phyloP scores from a whole-genome alignment of 768 basidiomycete species.

The Amylocystis lapponica region DNA sequence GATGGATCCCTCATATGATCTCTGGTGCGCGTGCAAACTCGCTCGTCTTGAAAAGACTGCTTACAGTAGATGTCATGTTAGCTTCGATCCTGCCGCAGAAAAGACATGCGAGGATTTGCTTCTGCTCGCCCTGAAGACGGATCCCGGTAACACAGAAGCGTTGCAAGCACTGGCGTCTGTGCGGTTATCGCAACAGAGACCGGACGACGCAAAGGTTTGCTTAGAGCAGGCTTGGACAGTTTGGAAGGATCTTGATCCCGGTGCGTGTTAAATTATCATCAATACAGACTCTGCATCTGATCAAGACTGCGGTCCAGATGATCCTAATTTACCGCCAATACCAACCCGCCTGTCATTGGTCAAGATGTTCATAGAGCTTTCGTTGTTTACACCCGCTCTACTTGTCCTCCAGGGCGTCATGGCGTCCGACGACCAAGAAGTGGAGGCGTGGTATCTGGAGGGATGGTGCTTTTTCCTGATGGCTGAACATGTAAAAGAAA shows the following conservation, averaged over 20 bases:
- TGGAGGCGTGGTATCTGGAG: slow-evolving; percentile 92
- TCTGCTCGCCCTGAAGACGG: slow-evolving; percentile 61
- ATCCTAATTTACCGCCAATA: slow-evolving; percentile 64
- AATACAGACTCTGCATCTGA: slow-evolving; percentile 1
- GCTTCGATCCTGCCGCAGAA: slow-evolving; percentile 79
- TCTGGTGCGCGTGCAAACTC: slow-evolving; percentile 54
- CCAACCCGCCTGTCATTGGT: slow-evolving; percentile 67
- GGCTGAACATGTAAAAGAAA: slow-evolving; percentile 64
- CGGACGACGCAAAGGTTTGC: slow-evolving; percentile 72
- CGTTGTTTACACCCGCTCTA: slow-evolving; percentile 64
- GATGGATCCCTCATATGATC: slow-evolving; percentile 88
- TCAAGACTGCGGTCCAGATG: slow-evolving; percentile 37
- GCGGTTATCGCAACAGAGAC: slow-evolving; percentile 79
- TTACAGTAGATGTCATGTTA: slow-evolving; percentile 24
- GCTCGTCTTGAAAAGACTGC: background rate
- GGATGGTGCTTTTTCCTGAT: slow-evolving; percentile 91
- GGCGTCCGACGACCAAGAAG: slow-evolving; percentile 75
- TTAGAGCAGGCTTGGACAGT: slow-evolving; percentile 61
- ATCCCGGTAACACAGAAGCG: slow-evolving; percentile 74
- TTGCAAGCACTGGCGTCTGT: slow-evolving; percentile 80
- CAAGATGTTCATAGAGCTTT: slow-evolving; percentile 78
- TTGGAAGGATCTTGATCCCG: slow-evolving; percentile 66
- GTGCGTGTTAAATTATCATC: slow-evolving; percentile 29
- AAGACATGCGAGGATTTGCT: slow-evolving; percentile 77
- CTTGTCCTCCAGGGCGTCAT: slow-evolving; percentile 75